phyloP scores from a whole-genome alignment of 164 flowering plant genomes.

The Platanus orientalis region DNA sequence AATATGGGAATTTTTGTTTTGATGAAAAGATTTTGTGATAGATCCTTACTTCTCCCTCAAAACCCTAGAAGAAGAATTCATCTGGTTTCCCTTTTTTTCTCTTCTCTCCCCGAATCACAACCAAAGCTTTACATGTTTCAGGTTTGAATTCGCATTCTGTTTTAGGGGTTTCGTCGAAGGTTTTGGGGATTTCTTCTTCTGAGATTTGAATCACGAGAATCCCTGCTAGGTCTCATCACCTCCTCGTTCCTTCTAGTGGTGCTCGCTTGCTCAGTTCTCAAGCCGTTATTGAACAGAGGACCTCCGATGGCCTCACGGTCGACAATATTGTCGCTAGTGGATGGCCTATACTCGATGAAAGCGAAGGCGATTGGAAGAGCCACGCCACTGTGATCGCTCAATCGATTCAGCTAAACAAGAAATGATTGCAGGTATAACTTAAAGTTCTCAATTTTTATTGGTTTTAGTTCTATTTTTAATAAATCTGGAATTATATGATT shows the following conservation, averaged over 20 bases:
- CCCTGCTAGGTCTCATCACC: conserved; percentile 11
- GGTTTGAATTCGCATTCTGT: neutral
- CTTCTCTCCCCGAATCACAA: neutral
- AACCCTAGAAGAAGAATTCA: conserved; percentile 8
- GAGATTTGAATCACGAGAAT: conserved; percentile 5
- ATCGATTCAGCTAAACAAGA: conserved; percentile 82
- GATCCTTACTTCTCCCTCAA: neutral
- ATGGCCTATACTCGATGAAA: conserved; percentile 77
- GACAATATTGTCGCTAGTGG: conserved; percentile 56
- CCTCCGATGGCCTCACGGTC: conserved; percentile 83
- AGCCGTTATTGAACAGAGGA: conserved; percentile 46
- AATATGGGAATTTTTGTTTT: conserved; percentile 14
- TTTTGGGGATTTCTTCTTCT: conserved; percentile 3
- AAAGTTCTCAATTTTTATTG: neutral
- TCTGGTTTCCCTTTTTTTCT: conserved; percentile 3
- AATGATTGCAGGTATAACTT: conserved; percentile 60
- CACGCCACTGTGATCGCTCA: conserved; percentile 91
- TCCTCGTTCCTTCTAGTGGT: conserved; percentile 1
- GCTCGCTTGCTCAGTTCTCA: conserved; percentile 41
- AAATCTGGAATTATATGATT: too few species aligned
- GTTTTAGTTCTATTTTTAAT: too few species aligned
- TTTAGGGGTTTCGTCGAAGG: neutral
- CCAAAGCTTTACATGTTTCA: neutral
- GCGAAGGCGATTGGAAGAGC: conserved; percentile 88
- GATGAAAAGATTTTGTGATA: conserved; percentile 8